Evolutionary conservation across 768 basidiomycete genomes (phyloP), one percentile per base, ranked within the genome.

Genomic region (Amanita fuliginea): DNA sequence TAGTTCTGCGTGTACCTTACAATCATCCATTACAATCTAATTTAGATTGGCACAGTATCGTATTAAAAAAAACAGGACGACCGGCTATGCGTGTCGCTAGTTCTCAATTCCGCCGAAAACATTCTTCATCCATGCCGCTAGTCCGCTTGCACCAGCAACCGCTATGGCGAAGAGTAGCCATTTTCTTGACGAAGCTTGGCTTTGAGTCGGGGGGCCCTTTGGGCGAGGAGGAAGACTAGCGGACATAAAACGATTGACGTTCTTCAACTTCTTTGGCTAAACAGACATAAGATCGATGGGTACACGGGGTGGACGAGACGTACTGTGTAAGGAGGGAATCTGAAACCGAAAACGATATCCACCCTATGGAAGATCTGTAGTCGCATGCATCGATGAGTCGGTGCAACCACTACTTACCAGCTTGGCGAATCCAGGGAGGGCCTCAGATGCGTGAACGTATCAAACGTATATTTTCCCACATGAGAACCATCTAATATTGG

Each of bases 361-460:
- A 76, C 53, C 68, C 80, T 80, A 47, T 22, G 28, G 40, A 39
- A 19, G 13, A 13, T 36, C 14, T 37, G n/a, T n/a, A 40, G 19
- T n/a, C 13, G 14, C 13, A 22, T 4, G 24, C 14, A 32, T 28
- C 2, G 9, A 19, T 41, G 4, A 11, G 11, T 33, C 21, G 18
- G 42, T 33, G 24, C 58, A 64, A 73, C 49, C 51, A 11, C 28
- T 19, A 55, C 70, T 39, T 53, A 83, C 81, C 75, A 78, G 59
- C 69, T 61, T 3, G 84, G 81, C 19, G 77, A 73, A 53, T 83
- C 76, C 32, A 76, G 45, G 0, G 81, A 76, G 4, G 80, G 60
- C 46, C 90, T 75, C 21, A 76, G 55, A 59, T 91, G 87, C 0
- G 86, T 88, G 65, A 93, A 92, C 59, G 75, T 68, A 52, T 88